phyloP scores from a whole-genome alignment of 2,329 filamentous ascomycete genomes.

The Alternaria hordeiaustralica region DNA sequence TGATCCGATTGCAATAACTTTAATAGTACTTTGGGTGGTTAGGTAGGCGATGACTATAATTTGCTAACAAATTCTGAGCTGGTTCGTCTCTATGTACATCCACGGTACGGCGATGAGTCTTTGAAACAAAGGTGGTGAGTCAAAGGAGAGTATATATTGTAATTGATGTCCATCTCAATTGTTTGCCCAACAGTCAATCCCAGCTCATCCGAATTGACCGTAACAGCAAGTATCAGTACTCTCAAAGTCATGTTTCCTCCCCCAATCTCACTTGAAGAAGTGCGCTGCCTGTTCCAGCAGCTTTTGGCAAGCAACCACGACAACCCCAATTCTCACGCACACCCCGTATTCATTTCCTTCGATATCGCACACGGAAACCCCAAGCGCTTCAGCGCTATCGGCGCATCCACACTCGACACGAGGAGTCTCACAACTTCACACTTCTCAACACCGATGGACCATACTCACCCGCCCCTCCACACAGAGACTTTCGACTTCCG shows the following conservation, averaged over 20 bases:
- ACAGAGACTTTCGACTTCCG: conserved; percentile 13
- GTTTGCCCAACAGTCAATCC: not conserved
- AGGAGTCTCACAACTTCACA: conserved; percentile 3
- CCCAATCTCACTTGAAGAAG: not conserved
- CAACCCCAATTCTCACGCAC: not conserved
- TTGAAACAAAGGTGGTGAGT: not conserved
- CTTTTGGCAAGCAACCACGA: not conserved
- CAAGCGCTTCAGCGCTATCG: conserved; percentile 10
- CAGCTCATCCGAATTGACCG: not conserved
- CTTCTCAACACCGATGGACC: not conserved
- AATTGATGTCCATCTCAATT: not conserved
- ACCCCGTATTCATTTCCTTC: conserved; percentile 12
- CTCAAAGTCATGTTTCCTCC: not conserved
- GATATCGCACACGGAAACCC: conserved; percentile 9
- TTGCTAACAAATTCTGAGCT: too few species aligned
- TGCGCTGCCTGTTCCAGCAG: not conserved
- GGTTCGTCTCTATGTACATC: too few species aligned
- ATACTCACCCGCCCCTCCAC: conserved; percentile 1
- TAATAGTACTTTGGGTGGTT: too few species aligned
- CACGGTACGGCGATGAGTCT: too few species aligned
- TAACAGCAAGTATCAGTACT: not conserved
- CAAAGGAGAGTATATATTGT: not conserved
- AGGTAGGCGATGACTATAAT: too few species aligned
- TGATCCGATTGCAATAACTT: too few species aligned
- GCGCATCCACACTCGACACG: conserved; percentile 8